phyloP scores from a whole-genome alignment of 768 basidiomycete genomes.

The Megacollybia marginata region DNA sequence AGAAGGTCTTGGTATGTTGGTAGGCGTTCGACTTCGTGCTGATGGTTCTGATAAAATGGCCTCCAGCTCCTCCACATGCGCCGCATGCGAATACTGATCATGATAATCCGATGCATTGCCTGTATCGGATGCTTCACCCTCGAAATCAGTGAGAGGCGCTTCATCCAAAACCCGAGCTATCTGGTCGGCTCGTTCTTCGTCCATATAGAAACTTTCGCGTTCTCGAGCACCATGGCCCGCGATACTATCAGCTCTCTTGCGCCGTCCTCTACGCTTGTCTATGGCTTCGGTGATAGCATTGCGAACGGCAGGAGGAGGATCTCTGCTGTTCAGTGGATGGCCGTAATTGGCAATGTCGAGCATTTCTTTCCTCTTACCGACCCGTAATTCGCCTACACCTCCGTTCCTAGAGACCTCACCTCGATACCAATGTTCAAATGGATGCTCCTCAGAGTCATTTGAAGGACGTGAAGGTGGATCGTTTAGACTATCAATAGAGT shows the following conservation, averaged over 20 bases:
- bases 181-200: conserved; percentile 43
- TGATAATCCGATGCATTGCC: conserved; percentile 24
- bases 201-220: conserved; percentile 61
- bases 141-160: conserved; percentile 66
- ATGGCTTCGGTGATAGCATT: conserved; percentile 12
- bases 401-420: conserved; percentile 83
- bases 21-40: conserved; percentile 34
- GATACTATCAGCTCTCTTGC: conserved; percentile 64
- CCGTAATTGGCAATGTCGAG: conserved; percentile 84
- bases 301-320: conserved; percentile 15
- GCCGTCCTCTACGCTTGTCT: conserved; percentile 23
- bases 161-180: conserved; percentile 66
- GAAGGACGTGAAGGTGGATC: conserved; percentile 42
- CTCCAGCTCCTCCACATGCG: conserved; percentile 9
- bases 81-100: not conserved
- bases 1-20: conserved; percentile 31
- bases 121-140: conserved; percentile 45
- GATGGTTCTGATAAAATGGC: conserved; percentile 13
- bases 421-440: conserved; percentile 88
- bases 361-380: conserved; percentile 76
- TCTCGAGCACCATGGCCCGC: conserved; percentile 37
- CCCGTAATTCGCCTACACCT: conserved; percentile 78
- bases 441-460: conserved; percentile 72
- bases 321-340: conserved; percentile 24
- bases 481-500: conserved; percentile 20